Base-by-base conservation (phyloP, 345 rosid genomes). In the Bruguiera parviflora region DNA sequence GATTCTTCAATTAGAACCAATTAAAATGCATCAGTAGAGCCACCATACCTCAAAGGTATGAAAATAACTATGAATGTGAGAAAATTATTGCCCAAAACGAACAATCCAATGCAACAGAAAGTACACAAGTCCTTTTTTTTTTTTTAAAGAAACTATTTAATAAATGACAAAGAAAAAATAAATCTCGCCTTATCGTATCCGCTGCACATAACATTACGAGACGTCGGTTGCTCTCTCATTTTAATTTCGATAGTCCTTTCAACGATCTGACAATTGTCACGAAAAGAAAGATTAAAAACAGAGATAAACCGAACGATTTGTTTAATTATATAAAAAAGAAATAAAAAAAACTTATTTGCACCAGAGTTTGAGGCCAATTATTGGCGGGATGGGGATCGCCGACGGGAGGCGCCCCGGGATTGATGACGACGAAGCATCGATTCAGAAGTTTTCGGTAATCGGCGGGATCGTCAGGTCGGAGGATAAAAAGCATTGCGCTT, bases 351-450 rank as follows among this genome's bases (percentile, higher is more conserved):
- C 3, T 5, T 21, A 3, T 27, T 3, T 21, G 3, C 16, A 89
- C 97, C 85, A 83, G 72, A 39, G 70, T 78, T 43, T 90, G 98
- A 9, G 92, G 43, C 89, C 96, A 82, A 64, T 57, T 71, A 53
- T 66, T 71, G 55, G 24, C 71, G 6, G 80, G 82, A 39, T 58
- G 59, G 71, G 76, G 75, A 55, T 78, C 64, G 24, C 66, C 61
- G 51, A 83, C 53, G 5, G 81, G 79, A 65, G 87, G 92, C n/a
- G 88, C 83, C 22, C 79, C 61, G 37, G 60, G 79, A 52, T 71
- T 68, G 65, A 83, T 7, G 35, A 83, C 91, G 31, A 86, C 85
- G 73, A 78, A 91, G 79, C 86, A 84, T 0, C 71, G n/a, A 16
- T 71, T 68, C 58, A 92, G 91, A 53, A 90, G 88, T 25, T 69